Evolutionary conservation across 2,329 filamentous ascomycete species (phyloP).

Genomic region (Ceratocystiopsis sp.): DNA sequence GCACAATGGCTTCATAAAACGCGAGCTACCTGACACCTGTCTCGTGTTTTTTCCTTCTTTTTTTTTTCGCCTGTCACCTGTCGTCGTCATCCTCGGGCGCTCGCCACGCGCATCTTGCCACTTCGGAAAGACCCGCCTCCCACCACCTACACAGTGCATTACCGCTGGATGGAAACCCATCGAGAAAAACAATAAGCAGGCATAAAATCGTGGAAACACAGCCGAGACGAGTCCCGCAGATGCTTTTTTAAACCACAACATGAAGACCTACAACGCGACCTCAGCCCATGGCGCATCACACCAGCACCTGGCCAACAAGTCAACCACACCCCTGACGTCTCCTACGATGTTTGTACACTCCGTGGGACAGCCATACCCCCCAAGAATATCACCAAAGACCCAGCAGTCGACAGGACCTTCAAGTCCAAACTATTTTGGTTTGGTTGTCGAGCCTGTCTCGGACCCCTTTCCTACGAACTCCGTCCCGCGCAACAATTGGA

Average conservation of each 20-base stretch:
- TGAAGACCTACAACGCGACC: slow-evolving; percentile 19
- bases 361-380: slow-evolving; percentile 36
- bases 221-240: slow-evolving; percentile 17
- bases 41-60: no score
- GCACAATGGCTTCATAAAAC: not conserved
- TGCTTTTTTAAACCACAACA: slow-evolving; percentile 22
- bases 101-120: no score
- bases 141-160: no score
- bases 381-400: slow-evolving; percentile 29
- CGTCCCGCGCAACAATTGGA: slow-evolving; percentile 57
- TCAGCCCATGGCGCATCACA: slow-evolving; percentile 13
- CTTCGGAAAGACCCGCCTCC: no score
- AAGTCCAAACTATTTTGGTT: slow-evolving; percentile 79
- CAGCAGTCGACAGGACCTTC: slow-evolving; percentile 26
- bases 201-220: not conserved
- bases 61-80: no score
- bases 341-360: slow-evolving; percentile 31
- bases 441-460: slow-evolving; percentile 43
- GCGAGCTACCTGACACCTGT: not conserved
- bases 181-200: no score
- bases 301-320: slow-evolving; percentile 21
- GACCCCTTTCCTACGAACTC: slow-evolving; percentile 47
- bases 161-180: no score
- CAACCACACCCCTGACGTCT: slow-evolving; percentile 34
- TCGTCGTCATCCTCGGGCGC: no score